Conservation (phyloP, 2,329 filamentous ascomycete genomes). For the Thelonectria blattea region DNA sequence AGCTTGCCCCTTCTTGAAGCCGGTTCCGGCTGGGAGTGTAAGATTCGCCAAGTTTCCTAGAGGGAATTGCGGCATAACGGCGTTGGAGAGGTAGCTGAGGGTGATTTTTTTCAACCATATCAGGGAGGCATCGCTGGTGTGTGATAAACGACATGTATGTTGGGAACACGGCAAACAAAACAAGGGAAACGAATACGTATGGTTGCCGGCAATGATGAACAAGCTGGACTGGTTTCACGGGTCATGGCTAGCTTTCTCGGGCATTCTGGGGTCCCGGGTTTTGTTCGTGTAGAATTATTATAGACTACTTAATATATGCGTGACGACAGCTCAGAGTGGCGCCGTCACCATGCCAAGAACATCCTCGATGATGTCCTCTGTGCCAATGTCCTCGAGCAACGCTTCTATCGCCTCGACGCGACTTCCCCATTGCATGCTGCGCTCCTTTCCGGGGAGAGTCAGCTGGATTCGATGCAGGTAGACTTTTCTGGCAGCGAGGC, state of each 20-base stretch:
- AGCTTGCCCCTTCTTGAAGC: slow-evolving; percentile 85
- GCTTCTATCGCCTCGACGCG: slow-evolving; percentile 70
- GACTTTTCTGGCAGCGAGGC: slow-evolving; percentile 82
- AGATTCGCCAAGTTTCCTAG: slow-evolving; percentile 75
- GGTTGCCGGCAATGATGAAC: slow-evolving; percentile 26
- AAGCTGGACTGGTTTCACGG: slow-evolving; percentile 26
- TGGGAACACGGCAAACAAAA: slow-evolving; percentile 32
- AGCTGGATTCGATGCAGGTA: slow-evolving; percentile 85
- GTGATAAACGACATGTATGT: slow-evolving; percentile 31
- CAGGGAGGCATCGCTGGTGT: slow-evolving; percentile 26
- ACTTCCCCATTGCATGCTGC: slow-evolving; percentile 94
- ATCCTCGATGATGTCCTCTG: slow-evolving; percentile 70
- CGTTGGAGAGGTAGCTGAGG: slow-evolving; percentile 34
- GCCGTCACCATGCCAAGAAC: slow-evolving; percentile 63
- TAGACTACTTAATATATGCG: slow-evolving; percentile 39
- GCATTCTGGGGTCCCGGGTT: slow-evolving; percentile 29
- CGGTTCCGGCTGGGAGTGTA: slow-evolving; percentile 89
- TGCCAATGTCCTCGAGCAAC: slow-evolving; percentile 66
- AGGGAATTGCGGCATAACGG: slow-evolving; percentile 30
- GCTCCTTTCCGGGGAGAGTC: slow-evolving; percentile 72
- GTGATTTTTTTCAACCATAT: slow-evolving; percentile 28
- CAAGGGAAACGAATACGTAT: slow-evolving; percentile 18
- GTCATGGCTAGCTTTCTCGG: slow-evolving; percentile 24
- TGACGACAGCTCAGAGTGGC: slow-evolving; percentile 46
- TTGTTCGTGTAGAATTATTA: slow-evolving; percentile 36